Evolutionary conservation across 1,284 basidiomycete species (phyloP).

Genomic region (Apiotrichum gracile): DNA sequence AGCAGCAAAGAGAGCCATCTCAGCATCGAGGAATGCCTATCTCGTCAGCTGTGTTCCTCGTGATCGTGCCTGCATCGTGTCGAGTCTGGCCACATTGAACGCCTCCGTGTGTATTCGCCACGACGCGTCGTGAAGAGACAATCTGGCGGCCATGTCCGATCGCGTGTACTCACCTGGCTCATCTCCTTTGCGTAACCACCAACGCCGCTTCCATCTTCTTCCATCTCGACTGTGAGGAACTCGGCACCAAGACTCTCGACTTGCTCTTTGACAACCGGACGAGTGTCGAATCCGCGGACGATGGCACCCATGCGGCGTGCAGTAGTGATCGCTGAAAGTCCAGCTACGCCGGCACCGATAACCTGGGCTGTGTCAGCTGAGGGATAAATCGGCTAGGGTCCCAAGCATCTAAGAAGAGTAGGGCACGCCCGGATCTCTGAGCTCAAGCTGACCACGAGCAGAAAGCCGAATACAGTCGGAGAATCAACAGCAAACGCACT

Average conservation of each 20-base stretch:
- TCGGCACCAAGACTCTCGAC: slow-evolving; percentile 79
- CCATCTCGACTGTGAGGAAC: slow-evolving; percentile 67
- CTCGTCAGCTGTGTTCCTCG: neutral
- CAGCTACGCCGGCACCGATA: slow-evolving; percentile 79
- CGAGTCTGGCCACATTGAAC: too few species aligned
- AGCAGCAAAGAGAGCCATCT: slow-evolving; percentile 78
- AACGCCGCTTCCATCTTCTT: slow-evolving; percentile 70
- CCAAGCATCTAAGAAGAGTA: too few species aligned
- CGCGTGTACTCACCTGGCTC: slow-evolving; percentile 60
- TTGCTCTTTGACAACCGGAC: slow-evolving; percentile 74
- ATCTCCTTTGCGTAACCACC: slow-evolving; percentile 85
- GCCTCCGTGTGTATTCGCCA: too few species aligned
- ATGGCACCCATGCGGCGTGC: slow-evolving; percentile 72
- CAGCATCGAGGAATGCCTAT: slow-evolving; percentile 65
- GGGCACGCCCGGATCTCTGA: too few species aligned
- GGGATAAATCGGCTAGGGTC: too few species aligned
- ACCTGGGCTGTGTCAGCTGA: slow-evolving; percentile 42
- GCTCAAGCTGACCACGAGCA: too few species aligned
- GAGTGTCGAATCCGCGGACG: slow-evolving; percentile 76
- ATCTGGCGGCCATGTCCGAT: too few species aligned
- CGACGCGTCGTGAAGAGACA: too few species aligned
- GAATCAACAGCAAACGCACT: neutral
- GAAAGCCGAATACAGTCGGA: too few species aligned
- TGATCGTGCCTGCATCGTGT: neutral
- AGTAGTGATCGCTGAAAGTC: slow-evolving; percentile 75